phyloP scores from a whole-genome alignment of 225 moss, liverwort and hornwort species.

The Ulota crispa region DNA sequence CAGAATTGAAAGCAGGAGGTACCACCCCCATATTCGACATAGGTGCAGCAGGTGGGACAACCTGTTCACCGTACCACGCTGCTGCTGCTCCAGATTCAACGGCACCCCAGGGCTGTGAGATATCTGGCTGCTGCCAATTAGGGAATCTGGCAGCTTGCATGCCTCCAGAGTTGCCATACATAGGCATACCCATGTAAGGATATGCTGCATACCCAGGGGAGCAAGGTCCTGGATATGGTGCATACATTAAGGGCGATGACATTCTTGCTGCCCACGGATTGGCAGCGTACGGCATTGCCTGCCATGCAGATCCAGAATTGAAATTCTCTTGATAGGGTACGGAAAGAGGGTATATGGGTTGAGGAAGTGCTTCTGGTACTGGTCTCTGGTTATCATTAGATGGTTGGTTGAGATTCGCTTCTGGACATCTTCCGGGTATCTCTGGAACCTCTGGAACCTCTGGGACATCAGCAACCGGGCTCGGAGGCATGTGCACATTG shows the following conservation, averaged over 20 bases:
- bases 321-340: conserved; percentile 29
- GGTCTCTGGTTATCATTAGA: conserved; percentile 24
- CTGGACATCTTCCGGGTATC: conserved; percentile 4
- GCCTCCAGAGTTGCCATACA: conserved; percentile 31
- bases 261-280: conserved; percentile 40
- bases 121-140: conserved; percentile 28
- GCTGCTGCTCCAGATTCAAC: conserved; percentile 27
- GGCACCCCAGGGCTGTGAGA: conserved; percentile 22
- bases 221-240: conserved; percentile 36
- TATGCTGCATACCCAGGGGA: conserved; percentile 38
- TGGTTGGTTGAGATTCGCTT: conserved; percentile 8
- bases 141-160: conserved; percentile 23
- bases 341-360: conserved; percentile 28
- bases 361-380: conserved; percentile 27
- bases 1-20: conserved; percentile 9
- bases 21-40: conserved; percentile 4
- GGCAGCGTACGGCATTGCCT: conserved; percentile 27
- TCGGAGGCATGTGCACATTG: conserved; percentile 22
- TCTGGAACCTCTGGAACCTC: conserved; percentile 31
- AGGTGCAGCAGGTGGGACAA: conserved; percentile 8
- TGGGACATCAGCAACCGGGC: conserved; percentile 27
- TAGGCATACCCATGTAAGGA: conserved; percentile 32
- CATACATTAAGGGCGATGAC: conserved; percentile 41
- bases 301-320: conserved; percentile 32
- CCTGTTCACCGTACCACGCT: conserved; percentile 32